Conservation (phyloP, 352 stramenopile genomes). For the Phytophthora hibernalis region DNA sequence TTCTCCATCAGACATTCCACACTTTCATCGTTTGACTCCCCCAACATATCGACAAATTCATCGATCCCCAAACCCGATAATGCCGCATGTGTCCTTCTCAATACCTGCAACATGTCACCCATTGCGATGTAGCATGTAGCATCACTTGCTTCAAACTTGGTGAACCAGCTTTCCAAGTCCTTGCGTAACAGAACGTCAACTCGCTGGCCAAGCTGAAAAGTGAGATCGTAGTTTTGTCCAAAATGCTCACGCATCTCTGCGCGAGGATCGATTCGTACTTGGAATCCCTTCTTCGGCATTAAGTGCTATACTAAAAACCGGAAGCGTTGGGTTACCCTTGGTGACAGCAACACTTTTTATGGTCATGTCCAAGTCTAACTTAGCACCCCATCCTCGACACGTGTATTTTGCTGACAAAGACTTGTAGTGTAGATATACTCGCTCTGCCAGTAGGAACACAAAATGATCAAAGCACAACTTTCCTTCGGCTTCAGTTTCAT, state of each 20-base stretch:
- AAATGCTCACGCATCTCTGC: slow-evolving; percentile 63
- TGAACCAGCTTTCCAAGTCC: slow-evolving; percentile 62
- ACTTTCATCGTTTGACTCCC: slow-evolving; percentile 41
- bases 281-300: slow-evolving; percentile 21
- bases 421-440: slow-evolving; percentile 74
- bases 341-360: slow-evolving; percentile 3
- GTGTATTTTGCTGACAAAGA: slow-evolving; percentile 28
- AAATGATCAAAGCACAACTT: slow-evolving; percentile 86
- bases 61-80: slow-evolving; percentile 36
- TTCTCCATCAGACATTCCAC: slow-evolving; percentile 19
- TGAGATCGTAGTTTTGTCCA: slow-evolving; percentile 67
- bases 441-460: slow-evolving; percentile 67
- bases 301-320: slow-evolving; percentile 2
- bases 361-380: not conserved
- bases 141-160: slow-evolving; percentile 66
- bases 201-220: slow-evolving; percentile 57
- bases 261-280: slow-evolving; percentile 39
- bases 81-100: slow-evolving; percentile 43
- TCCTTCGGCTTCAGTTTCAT: slow-evolving; percentile 87
- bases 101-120: slow-evolving; percentile 39
- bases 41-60: slow-evolving; percentile 44
- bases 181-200: slow-evolving; percentile 55
- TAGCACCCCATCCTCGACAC: slow-evolving; percentile 10
- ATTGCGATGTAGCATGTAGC: slow-evolving; percentile 63
- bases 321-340: slow-evolving; percentile 7